Percentiles rank a stretch among this genome's conserved stretches.
phyloP scores from a whole-genome alignment of 768 basidiomycete species.

The Panaeolus cyanescens region DNA sequence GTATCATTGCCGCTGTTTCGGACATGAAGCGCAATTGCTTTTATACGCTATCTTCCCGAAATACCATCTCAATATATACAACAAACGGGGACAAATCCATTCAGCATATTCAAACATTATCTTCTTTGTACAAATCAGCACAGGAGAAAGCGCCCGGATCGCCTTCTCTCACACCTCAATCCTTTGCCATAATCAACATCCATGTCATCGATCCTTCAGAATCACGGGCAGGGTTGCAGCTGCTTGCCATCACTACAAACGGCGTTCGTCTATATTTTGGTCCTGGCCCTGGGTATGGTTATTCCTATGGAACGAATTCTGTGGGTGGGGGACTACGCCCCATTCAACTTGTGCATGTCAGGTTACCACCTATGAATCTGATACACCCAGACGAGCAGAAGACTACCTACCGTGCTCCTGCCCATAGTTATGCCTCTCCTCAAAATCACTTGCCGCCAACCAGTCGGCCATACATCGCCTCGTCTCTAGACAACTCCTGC shows the following conservation, averaged over 20 bases:
- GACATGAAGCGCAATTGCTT: constrained; percentile 73
- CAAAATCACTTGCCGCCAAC: constrained; percentile 46
- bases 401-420: constrained; percentile 47
- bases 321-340: constrained; percentile 35
- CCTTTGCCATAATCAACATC: constrained; percentile 69
- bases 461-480: constrained; percentile 59
- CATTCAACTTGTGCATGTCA: constrained; percentile 75
- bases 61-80: constrained; percentile 67
- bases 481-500: constrained; percentile 60
- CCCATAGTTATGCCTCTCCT: constrained; percentile 48
- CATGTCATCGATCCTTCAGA: constrained; percentile 70
- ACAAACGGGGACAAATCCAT: constrained; percentile 65
- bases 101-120: constrained; percentile 73
- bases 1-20: constrained; percentile 65
- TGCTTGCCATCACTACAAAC: constrained; percentile 80
- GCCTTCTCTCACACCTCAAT: constrained; percentile 67
- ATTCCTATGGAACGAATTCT: constrained; percentile 44
- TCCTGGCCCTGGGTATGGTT: constrained; percentile 50
- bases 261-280: constrained; percentile 87
- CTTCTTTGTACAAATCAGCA: constrained; percentile 71
- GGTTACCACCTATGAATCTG: constrained; percentile 74
- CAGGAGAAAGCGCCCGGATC: constrained; percentile 83
- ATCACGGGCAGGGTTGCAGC: constrained; percentile 68
- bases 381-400: constrained; percentile 76
- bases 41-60: constrained; percentile 73